Percentiles rank a stretch among this genome's conserved stretches.
Conservation (phyloP, 768 basidiomycete genomes). For the Lentinula sp. region DNA sequence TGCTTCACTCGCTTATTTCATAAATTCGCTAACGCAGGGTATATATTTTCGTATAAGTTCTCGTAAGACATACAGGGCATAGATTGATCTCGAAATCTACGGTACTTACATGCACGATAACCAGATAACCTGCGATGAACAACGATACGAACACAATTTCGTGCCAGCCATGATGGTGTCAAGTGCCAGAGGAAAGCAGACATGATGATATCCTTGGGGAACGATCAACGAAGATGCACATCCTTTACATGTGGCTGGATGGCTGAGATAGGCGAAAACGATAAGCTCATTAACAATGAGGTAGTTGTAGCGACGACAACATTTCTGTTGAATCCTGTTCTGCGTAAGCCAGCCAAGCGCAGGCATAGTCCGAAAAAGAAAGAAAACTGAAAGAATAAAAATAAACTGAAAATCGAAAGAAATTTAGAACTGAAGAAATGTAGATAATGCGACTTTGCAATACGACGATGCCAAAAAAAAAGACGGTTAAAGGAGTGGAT, state of each 20-base stretch:
- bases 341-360: not conserved
- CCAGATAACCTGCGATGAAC: not conserved
- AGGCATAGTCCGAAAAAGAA: not conserved
- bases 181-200: too few species aligned
- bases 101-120: not conserved
- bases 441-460: not conserved
- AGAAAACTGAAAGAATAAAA: constrained; percentile 2
- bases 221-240: too few species aligned
- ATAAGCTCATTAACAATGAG: not conserved
- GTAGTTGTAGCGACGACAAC: not conserved
- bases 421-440: not conserved
- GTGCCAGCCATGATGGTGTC: too few species aligned
- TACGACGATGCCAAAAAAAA: not conserved
- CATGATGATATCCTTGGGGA: too few species aligned
- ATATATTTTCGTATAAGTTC: not conserved
- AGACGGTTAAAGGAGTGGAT: constrained; percentile 4
- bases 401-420: not conserved
- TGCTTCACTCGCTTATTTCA: too few species aligned
- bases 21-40: not conserved
- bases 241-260: too few species aligned
- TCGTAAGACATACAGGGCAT: not conserved
- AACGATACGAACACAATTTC: not conserved
- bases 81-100: not conserved
- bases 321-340: not conserved
- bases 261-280: not conserved